Evolutionary conservation across 2,329 filamentous ascomycete species (phyloP), one percentile per base, ranked within the genome.

Genomic region (Xylariaceae sp.): DNA sequence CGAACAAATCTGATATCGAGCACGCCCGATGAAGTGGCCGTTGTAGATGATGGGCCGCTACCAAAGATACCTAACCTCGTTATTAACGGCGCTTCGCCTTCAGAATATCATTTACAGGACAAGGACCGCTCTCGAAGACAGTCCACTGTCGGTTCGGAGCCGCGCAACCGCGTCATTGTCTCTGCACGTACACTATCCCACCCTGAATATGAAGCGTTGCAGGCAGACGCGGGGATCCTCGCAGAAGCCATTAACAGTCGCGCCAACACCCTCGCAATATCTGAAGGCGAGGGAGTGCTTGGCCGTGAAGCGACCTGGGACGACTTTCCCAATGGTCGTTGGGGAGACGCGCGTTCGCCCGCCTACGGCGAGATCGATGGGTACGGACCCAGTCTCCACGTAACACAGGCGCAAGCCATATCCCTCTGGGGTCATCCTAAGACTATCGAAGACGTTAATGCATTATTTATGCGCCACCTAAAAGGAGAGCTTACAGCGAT

Each of bases 291-390:
- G 67, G 94, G 93, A 20, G 82, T 89, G 3, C 79, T 97, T 6
- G 94, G 93, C 9, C 83, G 94, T 43, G 93, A 97, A 77, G 94
- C 94, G 27, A 99, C 94, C 0, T 99, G 94, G 94, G 94, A 99
- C 67, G 94, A 99, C 68, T 99, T 92, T 72, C 93, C 93, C 59
- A 97, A 97, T 76, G 94, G 93, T 23, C 85, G 93, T 50, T 97
- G 93, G 86, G 93, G 93, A 69, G 93, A 97, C 67, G 90, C 92
- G 4, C 84, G 93, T 46, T 96, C 92, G 2, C 92, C 92, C 1
- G 93, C 93, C 0, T 97, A 96, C 69, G 93, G 93, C 65, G 92
- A 97, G 72, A 97, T 97, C 54, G 92, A 97, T 68, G 93, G 93
- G n/a, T 97, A 97, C 69, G 94, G 94, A 9, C 92, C 95, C n/a